Percentiles rank a stretch among this genome's conserved stretches.
Evolutionary conservation across 2,329 filamentous ascomycete genomes (phyloP).

Genomic region (Sporothrix dimorphospora): DNA sequence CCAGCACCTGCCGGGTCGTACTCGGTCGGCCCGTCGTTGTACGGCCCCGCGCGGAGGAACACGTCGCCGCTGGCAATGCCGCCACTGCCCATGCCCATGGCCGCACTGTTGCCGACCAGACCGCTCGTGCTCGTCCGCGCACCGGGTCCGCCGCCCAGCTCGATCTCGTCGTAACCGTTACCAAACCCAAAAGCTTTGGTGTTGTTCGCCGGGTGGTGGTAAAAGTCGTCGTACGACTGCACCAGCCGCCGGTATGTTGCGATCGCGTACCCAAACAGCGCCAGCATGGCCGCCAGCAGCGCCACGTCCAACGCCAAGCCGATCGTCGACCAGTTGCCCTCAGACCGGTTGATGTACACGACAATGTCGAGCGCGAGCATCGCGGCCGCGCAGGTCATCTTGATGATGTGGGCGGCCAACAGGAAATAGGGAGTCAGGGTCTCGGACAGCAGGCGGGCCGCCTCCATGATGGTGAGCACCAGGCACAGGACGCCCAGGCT

Average conservation of each 20-base stretch:
- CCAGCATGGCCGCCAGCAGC: slow-evolving; percentile 52
- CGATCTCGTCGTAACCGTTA: slow-evolving; percentile 36
- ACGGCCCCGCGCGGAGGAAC: slow-evolving; percentile 30
- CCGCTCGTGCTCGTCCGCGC: slow-evolving; percentile 1
- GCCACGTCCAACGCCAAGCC: slow-evolving; percentile 53
- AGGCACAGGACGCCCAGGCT: slow-evolving; percentile 52
- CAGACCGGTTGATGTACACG: slow-evolving; percentile 50
- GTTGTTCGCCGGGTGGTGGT: slow-evolving; percentile 55
- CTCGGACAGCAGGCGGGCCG: slow-evolving; percentile 49
- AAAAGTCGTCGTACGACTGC: slow-evolving; percentile 47
- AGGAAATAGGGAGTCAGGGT: slow-evolving; percentile 59
- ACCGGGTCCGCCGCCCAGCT: slow-evolving; percentile 37
- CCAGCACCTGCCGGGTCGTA: slow-evolving; percentile 18
- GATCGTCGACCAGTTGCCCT: slow-evolving; percentile 53
- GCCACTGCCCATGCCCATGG: slow-evolving; percentile 28
- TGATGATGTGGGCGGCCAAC: slow-evolving; percentile 56
- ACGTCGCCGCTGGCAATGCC: slow-evolving; percentile 31
- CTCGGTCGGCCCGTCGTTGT: slow-evolving; percentile 32
- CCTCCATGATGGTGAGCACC: slow-evolving; percentile 49
- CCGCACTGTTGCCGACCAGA: not conserved
- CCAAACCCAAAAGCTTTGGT: slow-evolving; percentile 53
- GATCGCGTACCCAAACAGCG: slow-evolving; percentile 52
- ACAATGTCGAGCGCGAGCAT: slow-evolving; percentile 57
- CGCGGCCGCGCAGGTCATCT: slow-evolving; percentile 50
- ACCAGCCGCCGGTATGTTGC: slow-evolving; percentile 52